Evolutionary conservation across 1,139 yeast species (phyloP).

Genomic region (Yamadazyma aaseri): DNA sequence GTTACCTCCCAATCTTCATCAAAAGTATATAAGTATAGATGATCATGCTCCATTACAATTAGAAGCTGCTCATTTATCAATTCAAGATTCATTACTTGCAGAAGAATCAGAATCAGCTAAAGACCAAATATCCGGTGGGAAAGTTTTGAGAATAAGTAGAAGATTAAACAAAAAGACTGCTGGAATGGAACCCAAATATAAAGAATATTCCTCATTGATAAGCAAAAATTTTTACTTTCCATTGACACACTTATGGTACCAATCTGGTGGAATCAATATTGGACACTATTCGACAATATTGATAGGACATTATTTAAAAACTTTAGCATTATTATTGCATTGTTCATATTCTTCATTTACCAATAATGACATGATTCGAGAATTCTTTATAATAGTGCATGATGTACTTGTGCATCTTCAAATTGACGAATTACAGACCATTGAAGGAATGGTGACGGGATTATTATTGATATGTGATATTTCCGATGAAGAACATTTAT

Average conservation of each 20-base stretch:
- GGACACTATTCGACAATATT: conserved; percentile 58
- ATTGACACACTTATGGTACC: conserved; percentile 54
- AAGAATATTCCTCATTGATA: conserved; percentile 46
- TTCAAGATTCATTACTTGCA: conserved; percentile 36
- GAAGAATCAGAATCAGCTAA: conserved; percentile 41
- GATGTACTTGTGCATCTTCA: conserved; percentile 22
- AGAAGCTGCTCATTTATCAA: conserved; percentile 8
- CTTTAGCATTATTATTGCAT: conserved; percentile 54
- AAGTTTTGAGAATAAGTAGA: conserved; percentile 49
- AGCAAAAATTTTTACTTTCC: conserved; percentile 54
- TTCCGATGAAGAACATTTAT: conserved; percentile 36
- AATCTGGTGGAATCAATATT: conserved; percentile 40
- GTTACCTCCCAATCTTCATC: conserved; percentile 50
- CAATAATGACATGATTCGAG: conserved; percentile 58
- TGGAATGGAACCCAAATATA: conserved; percentile 15
- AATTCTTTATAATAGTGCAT: conserved; percentile 42
- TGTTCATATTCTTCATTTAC: conserved; percentile 55
- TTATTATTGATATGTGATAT: conserved; percentile 47
- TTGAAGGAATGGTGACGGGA: conserved; percentile 51
- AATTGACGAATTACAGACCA: conserved; percentile 29
- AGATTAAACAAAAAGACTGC: conserved; percentile 7
- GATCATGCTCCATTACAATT: conserved; percentile 7
- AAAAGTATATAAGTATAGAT: conserved; percentile 25
- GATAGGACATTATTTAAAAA: conserved; percentile 57
- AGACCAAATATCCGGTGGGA: conserved; percentile 45